phyloP scores from a whole-genome alignment of 1,284 basidiomycete species.

The Boletus sp. region DNA sequence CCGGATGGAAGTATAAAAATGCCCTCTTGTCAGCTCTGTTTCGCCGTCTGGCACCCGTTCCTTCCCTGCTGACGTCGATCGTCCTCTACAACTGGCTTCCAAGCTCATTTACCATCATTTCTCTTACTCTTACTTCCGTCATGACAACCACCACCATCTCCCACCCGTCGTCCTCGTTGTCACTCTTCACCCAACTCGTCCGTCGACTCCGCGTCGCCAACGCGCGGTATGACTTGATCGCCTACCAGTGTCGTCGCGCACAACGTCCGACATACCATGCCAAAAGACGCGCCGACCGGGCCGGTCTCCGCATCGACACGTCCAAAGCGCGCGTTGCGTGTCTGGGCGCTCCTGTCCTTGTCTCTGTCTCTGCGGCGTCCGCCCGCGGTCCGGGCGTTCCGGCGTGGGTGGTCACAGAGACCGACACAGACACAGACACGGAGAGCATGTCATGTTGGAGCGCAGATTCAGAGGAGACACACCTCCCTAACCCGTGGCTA shows the following conservation, averaged over 20 bases:
- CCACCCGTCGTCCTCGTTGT: slow-evolving; percentile 19
- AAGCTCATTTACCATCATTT: not conserved
- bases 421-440: not conserved
- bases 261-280: slow-evolving; percentile 47
- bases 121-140: not conserved
- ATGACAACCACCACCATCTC: slow-evolving; percentile 22
- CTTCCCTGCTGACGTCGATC: slow-evolving; percentile 2
- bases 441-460: not conserved
- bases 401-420: not conserved
- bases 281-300: slow-evolving; percentile 45
- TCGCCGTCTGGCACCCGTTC: slow-evolving; percentile 26
- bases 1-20: slow-evolving; percentile 19
- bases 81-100: not conserved
- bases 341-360: slow-evolving; percentile 42
- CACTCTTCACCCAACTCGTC: slow-evolving; percentile 40
- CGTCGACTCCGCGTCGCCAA: slow-evolving; percentile 47
- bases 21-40: not conserved
- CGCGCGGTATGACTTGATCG: slow-evolving; percentile 41
- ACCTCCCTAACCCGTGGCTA: not conserved
- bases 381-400: slow-evolving; percentile 24
- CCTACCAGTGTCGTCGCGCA: slow-evolving; percentile 35
- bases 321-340: slow-evolving; percentile 41
- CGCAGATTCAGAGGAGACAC: not conserved
- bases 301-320: slow-evolving; percentile 49
- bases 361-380: slow-evolving; percentile 43